Evolutionary conservation across 495 filamentous ascomycete species (phyloP).

Genomic region (Sabuloglossum arenarium): DNA sequence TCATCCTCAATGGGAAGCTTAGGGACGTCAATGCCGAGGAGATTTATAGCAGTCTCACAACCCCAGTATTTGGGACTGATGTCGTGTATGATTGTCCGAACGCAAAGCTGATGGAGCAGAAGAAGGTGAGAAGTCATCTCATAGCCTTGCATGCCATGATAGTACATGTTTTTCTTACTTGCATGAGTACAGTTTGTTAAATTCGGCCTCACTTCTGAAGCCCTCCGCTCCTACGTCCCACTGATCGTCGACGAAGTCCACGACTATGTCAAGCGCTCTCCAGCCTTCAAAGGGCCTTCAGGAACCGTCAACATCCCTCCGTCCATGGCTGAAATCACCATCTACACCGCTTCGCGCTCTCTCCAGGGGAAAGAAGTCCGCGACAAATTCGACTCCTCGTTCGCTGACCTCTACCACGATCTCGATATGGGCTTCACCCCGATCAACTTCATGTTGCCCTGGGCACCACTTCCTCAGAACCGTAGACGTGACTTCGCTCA

Average conservation of each 20-base stretch:
- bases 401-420: conserved; percentile 43
- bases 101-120: conserved; percentile 48
- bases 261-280: conserved; percentile 25
- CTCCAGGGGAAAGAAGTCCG: conserved; percentile 47
- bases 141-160: background rate
- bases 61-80: conserved; percentile 40
- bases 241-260: conserved; percentile 32
- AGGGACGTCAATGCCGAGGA: conserved; percentile 43
- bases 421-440: conserved; percentile 44
- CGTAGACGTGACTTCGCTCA: conserved; percentile 36
- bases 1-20: conserved; percentile 40
- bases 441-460: conserved; percentile 45
- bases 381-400: conserved; percentile 34
- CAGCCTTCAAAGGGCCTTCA: conserved; percentile 24
- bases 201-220: conserved; percentile 38
- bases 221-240: conserved; percentile 38
- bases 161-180: background rate
- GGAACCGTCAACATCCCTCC: conserved; percentile 32
- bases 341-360: conserved; percentile 44
- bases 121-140: conserved; percentile 26
- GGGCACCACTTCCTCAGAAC: conserved; percentile 41
- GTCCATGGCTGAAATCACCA: conserved; percentile 38
- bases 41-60: conserved; percentile 37
- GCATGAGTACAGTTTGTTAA: conserved; percentile 31
- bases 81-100: conserved; percentile 48